Evolutionary conservation across 176 grass and related monocot genomes (phyloP), one percentile per base, ranked within the genome.

Genomic region (Luzula sylvatica): DNA sequence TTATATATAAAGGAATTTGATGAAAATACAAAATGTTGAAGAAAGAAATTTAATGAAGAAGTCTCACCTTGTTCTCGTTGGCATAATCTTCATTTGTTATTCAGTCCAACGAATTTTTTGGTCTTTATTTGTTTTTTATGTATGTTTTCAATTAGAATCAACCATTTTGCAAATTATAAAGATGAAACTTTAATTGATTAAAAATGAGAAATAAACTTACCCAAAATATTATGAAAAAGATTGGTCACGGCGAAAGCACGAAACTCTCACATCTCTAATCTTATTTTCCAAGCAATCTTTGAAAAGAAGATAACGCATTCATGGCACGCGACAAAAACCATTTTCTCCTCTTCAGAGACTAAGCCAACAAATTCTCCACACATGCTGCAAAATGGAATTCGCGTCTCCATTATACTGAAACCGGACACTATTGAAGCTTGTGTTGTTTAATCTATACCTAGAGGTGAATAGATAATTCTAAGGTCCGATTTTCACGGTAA

Each of bases 261-360:
- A 70, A 53, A 53, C 52, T 53, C 92, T 81, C 3, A 77, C 92
- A 50, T 74, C 72, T 65, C 77, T 71, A 26, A 78, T 61, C 35
- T 96, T 84, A 65, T 90, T 77, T 16, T 96, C 71, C 64, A 90
- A 72, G 56, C 92, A 96, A 2, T 80, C 65, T 71, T 26, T 82
- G 40, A 84, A 96, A 9, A 96, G 74, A 12, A 84, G 78, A 51
- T 90, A 96, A 55, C 67, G 67, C 92, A 96, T 14, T 77, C 74
- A 74, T 77, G 71, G 64, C 92, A 96, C 46, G 81, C 81, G 5
- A 87, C 71, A 66, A 79, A 75, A 32, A 72, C 27, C 76, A 65
- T 59, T 65, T 79, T 56, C 8, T 23, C 62, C 8, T 47, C 53
- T 24, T 20, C 25, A 0, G 60, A 7, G 27, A 35, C 29, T 23